A percentile compares a stretch with the other conserved stretches of the same genome.
Conservation (phyloP, 2,329 filamentous ascomycete genomes). For the Blastomyces parvus region DNA sequence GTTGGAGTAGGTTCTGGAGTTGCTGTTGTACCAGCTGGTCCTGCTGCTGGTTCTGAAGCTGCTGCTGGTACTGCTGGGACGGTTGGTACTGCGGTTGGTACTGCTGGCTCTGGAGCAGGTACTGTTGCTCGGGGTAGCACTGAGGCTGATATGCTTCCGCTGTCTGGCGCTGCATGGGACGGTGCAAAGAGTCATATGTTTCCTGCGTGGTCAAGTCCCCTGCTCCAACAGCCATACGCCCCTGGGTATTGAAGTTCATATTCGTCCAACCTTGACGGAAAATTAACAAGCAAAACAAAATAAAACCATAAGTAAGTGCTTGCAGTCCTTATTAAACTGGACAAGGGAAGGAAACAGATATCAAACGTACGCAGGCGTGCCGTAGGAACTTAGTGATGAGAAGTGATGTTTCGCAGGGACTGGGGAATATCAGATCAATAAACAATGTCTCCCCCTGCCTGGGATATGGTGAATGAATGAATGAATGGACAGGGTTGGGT, state of each 20-base stretch:
- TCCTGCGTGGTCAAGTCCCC: background rate
- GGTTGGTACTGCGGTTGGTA: no score
- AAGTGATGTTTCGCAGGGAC: background rate
- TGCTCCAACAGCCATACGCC: background rate
- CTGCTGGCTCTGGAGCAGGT: no score
- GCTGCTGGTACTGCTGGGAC: no score
- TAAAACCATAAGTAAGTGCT: background rate
- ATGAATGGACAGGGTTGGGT: background rate
- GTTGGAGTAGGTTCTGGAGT: no score
- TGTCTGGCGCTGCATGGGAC: background rate
- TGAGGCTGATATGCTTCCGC: background rate
- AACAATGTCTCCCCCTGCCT: background rate
- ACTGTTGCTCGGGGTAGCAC: no score
- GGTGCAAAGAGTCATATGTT: background rate
- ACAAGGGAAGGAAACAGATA: background rate
- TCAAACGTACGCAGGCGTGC: background rate
- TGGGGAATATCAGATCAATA: background rate
- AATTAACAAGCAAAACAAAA: background rate
- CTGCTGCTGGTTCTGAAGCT: no score
- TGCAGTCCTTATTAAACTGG: background rate
- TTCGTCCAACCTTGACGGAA: background rate
- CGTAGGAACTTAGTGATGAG: background rate
- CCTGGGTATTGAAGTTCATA: background rate
- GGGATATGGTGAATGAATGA: background rate
- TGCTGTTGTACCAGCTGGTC: no score